These are phyloP conservation scores for Sporothrix pseudoabietina DNA, from an alignment of 2,329 filamentous ascomycete genomes.

Conservation along the genomic window DNA sequence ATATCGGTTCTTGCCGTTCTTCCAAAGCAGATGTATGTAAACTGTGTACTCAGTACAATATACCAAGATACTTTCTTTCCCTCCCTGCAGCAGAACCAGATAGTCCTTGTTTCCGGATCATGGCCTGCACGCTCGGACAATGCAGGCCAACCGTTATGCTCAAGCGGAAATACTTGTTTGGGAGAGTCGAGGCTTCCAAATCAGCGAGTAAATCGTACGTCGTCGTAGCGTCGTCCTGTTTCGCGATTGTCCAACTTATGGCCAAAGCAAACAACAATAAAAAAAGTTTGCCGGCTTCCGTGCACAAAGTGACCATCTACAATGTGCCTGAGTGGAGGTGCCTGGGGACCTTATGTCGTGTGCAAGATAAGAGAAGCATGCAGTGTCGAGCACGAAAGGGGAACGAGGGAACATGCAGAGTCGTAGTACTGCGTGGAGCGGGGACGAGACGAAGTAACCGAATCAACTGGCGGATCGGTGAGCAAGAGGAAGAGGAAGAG, in stretches of 20 bases:
- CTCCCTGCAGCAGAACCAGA: conserved; percentile 10
- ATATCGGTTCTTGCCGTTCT: not conserved
- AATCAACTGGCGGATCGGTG: conserved; percentile 11
- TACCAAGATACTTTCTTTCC: not conserved
- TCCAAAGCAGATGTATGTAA: not conserved
- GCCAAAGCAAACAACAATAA: not conserved
- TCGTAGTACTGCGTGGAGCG: conserved; percentile 18
- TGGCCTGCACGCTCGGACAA: not conserved
- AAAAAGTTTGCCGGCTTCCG: not conserved
- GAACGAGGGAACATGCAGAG: conserved; percentile 8
- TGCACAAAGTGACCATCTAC: not conserved
- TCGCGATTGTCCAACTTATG: not conserved
- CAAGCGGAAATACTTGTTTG: not conserved
- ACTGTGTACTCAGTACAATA: no score
- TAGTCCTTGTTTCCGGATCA: not conserved
- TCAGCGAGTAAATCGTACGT: not conserved
- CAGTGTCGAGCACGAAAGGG: not conserved
- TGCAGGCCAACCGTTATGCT: not conserved
- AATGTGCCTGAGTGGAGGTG: not conserved
- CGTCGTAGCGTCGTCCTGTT: not conserved
- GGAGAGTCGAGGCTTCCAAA: not conserved
- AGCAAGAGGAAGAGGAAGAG: not conserved
- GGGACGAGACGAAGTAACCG: conserved; percentile 17
- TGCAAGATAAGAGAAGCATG: conserved; percentile 12
- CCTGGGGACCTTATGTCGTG: not conserved